Conservation (phyloP, 1,139 yeast species). For the Candida glucosophila region DNA sequence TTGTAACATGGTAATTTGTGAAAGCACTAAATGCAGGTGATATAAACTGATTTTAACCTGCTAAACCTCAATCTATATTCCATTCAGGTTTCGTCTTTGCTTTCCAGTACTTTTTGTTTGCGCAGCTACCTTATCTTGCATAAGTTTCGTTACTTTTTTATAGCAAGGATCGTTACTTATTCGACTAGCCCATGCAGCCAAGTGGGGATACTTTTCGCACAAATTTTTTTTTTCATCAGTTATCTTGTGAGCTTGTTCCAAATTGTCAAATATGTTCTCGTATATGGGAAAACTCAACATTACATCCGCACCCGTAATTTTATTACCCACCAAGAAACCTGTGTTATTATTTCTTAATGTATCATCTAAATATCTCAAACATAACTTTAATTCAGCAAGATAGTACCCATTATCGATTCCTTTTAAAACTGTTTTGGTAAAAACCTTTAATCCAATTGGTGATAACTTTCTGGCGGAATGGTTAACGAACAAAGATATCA, state of each 20-base stretch:
- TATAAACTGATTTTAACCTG: too few species aligned
- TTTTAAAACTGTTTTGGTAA: conserved; percentile 16
- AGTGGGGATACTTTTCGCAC: conserved; percentile 13
- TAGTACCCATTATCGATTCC: conserved; percentile 21
- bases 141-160: too few species aligned
- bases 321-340: conserved; percentile 27
- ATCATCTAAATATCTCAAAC: conserved; percentile 22
- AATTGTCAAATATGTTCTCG: conserved; percentile 12
- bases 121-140: too few species aligned
- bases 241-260: too few species aligned
- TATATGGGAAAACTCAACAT: conserved; percentile 27
- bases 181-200: conserved; percentile 19
- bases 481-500: conserved; percentile 24
- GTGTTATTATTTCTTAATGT: conserved; percentile 16
- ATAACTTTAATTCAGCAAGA: conserved; percentile 15
- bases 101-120: too few species aligned
- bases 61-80: too few species aligned
- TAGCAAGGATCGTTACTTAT: too few species aligned
- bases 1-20: too few species aligned
- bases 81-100: too few species aligned
- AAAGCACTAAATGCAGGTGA: too few species aligned
- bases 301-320: conserved; percentile 32
- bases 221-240: conserved; percentile 7
- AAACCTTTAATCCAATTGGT: conserved; percentile 19
- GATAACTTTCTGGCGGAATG: conserved; percentile 17